phyloP scores from a whole-genome alignment of 2,329 filamentous ascomycete genomes.

The Colletotrichum spaethianum region DNA sequence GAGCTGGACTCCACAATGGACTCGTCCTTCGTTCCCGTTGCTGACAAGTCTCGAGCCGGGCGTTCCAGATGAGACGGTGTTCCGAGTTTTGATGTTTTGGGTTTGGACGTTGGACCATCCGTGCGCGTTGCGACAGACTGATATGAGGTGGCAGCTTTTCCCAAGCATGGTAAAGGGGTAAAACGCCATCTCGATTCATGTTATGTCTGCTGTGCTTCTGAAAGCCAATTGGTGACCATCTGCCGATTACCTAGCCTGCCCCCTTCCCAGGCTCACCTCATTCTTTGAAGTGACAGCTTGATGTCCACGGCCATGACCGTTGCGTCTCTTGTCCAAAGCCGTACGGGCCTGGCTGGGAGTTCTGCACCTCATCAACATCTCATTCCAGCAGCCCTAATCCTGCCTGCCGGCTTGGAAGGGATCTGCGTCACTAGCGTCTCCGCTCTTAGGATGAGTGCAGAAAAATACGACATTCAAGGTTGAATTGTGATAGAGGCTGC shows the following conservation, averaged over 20 bases:
- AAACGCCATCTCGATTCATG: background rate
- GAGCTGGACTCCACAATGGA: background rate
- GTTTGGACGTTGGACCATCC: conserved; percentile 9
- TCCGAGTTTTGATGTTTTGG: background rate
- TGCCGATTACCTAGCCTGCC: background rate
- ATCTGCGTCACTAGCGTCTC: conserved; percentile 31
- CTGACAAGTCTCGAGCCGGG: background rate
- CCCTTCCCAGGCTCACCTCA: background rate
- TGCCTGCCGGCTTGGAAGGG: conserved; percentile 9
- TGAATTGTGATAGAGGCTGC: background rate
- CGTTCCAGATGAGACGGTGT: background rate
- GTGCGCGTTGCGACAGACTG: conserved; percentile 17
- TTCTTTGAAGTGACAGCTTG: background rate
- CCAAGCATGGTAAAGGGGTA: conserved; percentile 25
- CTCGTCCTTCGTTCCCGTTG: background rate
- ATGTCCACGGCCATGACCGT: background rate
- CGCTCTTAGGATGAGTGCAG: conserved; percentile 14
- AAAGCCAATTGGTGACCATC: conserved; percentile 4
- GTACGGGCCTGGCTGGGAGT: background rate
- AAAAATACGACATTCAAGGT: background rate
- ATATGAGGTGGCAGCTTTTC: background rate
- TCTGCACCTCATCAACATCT: conserved; percentile 7
- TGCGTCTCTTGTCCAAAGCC: conserved; percentile 2
- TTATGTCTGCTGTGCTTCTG: background rate
- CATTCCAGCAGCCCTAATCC: conserved; percentile 15